Evolutionary conservation across 495 filamentous ascomycete species (phyloP), one percentile per base, ranked within the genome.

Genomic region (Thermothielavioides terrestris): DNA sequence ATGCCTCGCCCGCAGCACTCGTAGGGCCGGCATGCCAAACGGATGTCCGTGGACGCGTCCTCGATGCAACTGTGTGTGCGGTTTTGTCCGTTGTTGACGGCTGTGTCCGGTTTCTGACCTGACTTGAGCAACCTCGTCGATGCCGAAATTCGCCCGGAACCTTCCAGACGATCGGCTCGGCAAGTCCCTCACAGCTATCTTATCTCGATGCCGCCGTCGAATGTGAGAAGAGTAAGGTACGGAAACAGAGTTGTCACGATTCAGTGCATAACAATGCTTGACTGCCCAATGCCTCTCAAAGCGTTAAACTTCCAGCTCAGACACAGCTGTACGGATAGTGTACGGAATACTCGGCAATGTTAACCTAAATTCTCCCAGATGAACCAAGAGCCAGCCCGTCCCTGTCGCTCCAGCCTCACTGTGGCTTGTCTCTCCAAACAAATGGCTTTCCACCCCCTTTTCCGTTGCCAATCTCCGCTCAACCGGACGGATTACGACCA

Each of bases 21-120:
- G 55, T 39, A 55, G 46, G 42, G 51, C 51, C 57, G 36, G 45
- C 59, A 61, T 59, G 46, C n/a, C 45, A 53, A 45, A 51, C 44
- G 26, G 38, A 31, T 25, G 14, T n/a, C 18, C 27, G 35, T 25
- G 15, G 39, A 0, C 31, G 30, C 1, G 7, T 2, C 15, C 7
- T 28, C 11, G 22, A 28, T 4, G 12, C 22, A 22, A n/a, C 27
- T 36, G 38, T 30, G 25, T 22, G 43, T 11, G 32, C 22, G 38
- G 30, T 47, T 51, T 43, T 31, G 30, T 53, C 18, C 18, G 21
- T 27, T 9, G 37, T 4, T 36, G 12, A 30, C 36, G 36, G 3
- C 20, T 18, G 12, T 12, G n/a, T n/a, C n/a, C n/a, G n/a, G n/a
- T n/a, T n/a, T n/a, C n/a, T n/a, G n/a, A n/a, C n/a, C n/a, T n/a